Base-by-base conservation (phyloP, 1,284 basidiomycete species). In the Sparassis latifolia region DNA sequence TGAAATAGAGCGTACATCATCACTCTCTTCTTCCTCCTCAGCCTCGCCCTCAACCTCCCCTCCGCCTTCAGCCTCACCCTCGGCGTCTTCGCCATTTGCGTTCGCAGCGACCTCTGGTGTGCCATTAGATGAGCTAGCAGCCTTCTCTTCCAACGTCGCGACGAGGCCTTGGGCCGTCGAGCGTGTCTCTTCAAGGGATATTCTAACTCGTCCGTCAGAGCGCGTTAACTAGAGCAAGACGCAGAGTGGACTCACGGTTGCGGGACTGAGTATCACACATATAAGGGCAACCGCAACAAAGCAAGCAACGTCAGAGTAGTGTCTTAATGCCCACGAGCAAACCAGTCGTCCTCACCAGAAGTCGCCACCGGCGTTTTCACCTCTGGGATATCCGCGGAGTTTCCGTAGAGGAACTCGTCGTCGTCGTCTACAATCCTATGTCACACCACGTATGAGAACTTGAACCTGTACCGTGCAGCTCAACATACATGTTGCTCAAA, bases 321-420 rank as follows among this genome's bases (percentile, higher is more conserved):
- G 20, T 20, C 20, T 20, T 20, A 20, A 20, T 20, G 20, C 20
- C 20, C 20, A 20, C 20, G 20, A 20, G 20, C 1, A 20, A 20
- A 20, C 20, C 1, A 20, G 20, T 20, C 20, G 20, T 20, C 20
- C 76, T 76, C 69, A 79, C 78, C 76, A 66, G 70, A 67, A 54
- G 68, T 65, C 54, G 58, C 54, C 40, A 65, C 42, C 42, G 66
- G 54, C 52, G 73, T 69, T 60, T 65, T 55, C 53, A 69, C 58
- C 53, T 61, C 59, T 50, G 71, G 63, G 44, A 66, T 60, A 46
- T 61, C 63, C 27, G 69, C 62, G 43, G 79, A 73, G 54, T 75
- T 75, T 58, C 86, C 85, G 58, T 88, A 88, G 53, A 88, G 71
- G 65, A 83, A 88, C 42, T 83, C 83, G 64, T 88, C 86, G 64